phyloP scores from a whole-genome alignment of 164 flowering plant genomes.

The Liquidambar formosana region DNA sequence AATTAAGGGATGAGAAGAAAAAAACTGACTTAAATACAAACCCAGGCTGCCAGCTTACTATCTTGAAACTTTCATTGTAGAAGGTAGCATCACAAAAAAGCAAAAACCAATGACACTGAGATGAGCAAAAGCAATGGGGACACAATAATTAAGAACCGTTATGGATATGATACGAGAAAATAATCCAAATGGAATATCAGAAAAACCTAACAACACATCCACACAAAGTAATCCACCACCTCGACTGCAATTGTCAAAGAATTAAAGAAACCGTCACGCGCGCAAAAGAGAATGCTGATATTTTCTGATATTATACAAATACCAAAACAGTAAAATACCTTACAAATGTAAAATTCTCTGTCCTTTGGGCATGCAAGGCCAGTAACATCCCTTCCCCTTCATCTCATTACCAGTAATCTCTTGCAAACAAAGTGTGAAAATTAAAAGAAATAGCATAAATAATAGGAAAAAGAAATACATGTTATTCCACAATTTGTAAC shows the following conservation, averaged over 20 bases:
- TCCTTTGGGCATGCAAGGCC: neutral
- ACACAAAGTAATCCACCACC: neutral
- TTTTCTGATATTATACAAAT: neutral
- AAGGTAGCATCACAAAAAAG: too few species aligned
- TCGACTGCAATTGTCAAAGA: neutral
- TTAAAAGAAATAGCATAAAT: neutral
- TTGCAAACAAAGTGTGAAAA: slow-evolving; percentile 5
- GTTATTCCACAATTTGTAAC: neutral
- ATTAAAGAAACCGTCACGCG: neutral
- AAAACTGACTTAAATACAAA: too few species aligned
- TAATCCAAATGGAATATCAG: neutral
- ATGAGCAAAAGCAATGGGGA: neutral
- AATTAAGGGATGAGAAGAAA: too few species aligned
- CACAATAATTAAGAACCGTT: neutral
- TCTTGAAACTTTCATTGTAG: too few species aligned
- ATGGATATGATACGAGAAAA: neutral
- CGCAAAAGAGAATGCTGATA: too few species aligned
- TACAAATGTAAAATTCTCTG: neutral
- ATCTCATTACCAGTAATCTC: slow-evolving; percentile 10
- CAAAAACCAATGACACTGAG: too few species aligned
- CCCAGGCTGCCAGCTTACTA: too few species aligned
- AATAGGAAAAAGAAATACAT: neutral
- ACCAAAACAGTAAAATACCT: slow-evolving; percentile 3
- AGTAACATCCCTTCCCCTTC: neutral
- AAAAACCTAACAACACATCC: too few species aligned